These are phyloP conservation scores for Ophiostoma angusticollis DNA, from an alignment of 2,329 filamentous ascomycete species.

Conservation along the genomic window DNA sequence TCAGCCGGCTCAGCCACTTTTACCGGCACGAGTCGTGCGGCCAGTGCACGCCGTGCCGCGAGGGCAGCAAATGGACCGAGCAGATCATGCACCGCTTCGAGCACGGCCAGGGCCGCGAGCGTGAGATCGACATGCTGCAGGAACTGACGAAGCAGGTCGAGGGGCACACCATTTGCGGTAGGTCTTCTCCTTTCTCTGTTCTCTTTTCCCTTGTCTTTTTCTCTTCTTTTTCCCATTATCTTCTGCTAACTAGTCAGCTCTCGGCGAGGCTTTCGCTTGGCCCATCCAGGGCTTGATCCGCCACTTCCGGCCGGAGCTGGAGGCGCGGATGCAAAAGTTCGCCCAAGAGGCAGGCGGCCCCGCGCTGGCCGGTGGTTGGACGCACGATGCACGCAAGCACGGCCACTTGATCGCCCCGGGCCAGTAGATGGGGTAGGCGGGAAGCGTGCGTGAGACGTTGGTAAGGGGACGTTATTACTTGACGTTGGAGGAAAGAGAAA, in stretches of 20 bases:
- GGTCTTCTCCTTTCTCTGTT: constrained; percentile 21
- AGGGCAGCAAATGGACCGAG: constrained; percentile 97
- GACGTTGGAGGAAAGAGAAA: background rate
- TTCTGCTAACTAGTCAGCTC: constrained; percentile 38
- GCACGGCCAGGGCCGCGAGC: constrained; percentile 71
- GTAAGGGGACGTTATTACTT: too few relatives aligned
- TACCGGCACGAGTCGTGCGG: constrained; percentile 98
- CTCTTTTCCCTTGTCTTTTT: background rate
- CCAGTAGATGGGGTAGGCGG: too few relatives aligned
- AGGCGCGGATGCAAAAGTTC: constrained; percentile 78
- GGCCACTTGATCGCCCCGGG: constrained; percentile 81
- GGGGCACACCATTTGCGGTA: constrained; percentile 95
- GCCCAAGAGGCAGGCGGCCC: constrained; percentile 58
- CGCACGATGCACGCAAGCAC: constrained; percentile 58
- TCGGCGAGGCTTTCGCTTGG: constrained; percentile 98
- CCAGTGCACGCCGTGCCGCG: constrained; percentile 98
- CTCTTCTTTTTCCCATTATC: constrained; percentile 1
- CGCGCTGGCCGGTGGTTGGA: constrained; percentile 79
- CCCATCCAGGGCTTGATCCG: constrained; percentile 95
- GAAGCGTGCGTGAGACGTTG: too few relatives aligned
- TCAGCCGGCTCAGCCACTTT: constrained; percentile 86
- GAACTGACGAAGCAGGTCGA: constrained; percentile 99
- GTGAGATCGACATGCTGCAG: constrained; percentile 99
- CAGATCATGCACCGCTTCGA: constrained; percentile 98
- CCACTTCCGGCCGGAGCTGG: constrained; percentile 92